Percentiles rank a stretch among this genome's conserved stretches.
phyloP scores from a whole-genome alignment of 805 yeast species.

The Ogataea allantospora region DNA sequence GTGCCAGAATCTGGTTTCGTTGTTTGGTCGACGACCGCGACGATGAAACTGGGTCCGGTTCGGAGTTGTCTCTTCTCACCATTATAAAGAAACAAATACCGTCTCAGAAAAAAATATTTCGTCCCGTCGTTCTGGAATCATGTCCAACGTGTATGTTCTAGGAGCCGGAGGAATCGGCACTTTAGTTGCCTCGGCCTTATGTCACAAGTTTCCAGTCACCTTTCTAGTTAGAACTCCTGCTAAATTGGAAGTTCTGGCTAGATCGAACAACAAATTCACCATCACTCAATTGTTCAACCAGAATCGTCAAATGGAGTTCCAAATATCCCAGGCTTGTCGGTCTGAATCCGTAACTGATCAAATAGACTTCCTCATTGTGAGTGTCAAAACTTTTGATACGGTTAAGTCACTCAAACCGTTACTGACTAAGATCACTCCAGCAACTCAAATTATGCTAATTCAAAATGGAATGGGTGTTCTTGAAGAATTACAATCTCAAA shows the following conservation, averaged over 20 bases:
- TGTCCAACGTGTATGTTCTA: constrained; percentile 21
- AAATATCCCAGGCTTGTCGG: constrained; percentile 18
- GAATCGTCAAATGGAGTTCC: constrained; percentile 10
- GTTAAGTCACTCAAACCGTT: constrained; percentile 58
- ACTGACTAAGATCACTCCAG: constrained; percentile 43
- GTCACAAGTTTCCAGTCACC: constrained; percentile 21
- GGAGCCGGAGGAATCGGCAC: constrained; percentile 40
- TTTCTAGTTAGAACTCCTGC: constrained; percentile 28
- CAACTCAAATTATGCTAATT: constrained; percentile 61
- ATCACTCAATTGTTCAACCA: constrained; percentile 28
- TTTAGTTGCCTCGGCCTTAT: constrained; percentile 27
- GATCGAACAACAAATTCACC: constrained; percentile 18
- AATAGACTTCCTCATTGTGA: constrained; percentile 48
- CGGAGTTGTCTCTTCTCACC: constrained; percentile 18
- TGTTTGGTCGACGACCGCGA: constrained; percentile 55
- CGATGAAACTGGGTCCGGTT: constrained; percentile 25
- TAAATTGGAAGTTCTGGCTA: constrained; percentile 22
- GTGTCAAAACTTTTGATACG: constrained; percentile 82
- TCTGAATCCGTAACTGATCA: constrained; percentile 21
- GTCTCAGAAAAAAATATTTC: not conserved
- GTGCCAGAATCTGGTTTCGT: constrained; percentile 58
- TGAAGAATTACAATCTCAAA: constrained; percentile 45
- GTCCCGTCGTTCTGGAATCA: constrained; percentile 2
- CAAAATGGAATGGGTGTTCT: constrained; percentile 85
- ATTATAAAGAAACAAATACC: not conserved